phyloP scores from a whole-genome alignment of 768 basidiomycete species.

The Asterophora lycoperdoides region DNA sequence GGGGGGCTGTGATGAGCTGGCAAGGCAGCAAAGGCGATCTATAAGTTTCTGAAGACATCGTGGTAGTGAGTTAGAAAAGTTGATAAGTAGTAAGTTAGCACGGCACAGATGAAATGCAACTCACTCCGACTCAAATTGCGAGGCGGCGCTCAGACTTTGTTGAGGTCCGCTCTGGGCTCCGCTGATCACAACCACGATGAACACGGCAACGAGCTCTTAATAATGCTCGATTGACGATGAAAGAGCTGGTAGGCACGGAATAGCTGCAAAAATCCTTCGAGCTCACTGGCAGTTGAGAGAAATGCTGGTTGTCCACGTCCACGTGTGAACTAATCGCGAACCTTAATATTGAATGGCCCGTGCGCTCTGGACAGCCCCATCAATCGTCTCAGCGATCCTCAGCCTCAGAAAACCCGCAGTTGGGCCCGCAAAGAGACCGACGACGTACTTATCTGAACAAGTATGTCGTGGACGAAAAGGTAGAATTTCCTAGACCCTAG shows the following conservation, averaged over 20 bases:
- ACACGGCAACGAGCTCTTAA: too few species aligned
- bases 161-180: slow-evolving; percentile 15
- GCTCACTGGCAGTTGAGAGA: background rate
- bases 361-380: slow-evolving; percentile 3
- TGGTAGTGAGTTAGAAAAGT: too few species aligned
- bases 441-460: too few species aligned
- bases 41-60: background rate
- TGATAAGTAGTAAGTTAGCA: too few species aligned
- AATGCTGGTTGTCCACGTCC: slow-evolving; percentile 6
- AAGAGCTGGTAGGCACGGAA: background rate
- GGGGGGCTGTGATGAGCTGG: background rate
- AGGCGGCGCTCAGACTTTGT: slow-evolving; percentile 39
- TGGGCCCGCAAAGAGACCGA: too few species aligned
- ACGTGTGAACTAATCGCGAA: slow-evolving; percentile 22
- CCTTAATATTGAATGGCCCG: slow-evolving; percentile 8
- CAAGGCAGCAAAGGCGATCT: background rate
- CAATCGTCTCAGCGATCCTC: background rate
- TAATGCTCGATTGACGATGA: too few species aligned
- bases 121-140: slow-evolving; percentile 40
- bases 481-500: too few species aligned
- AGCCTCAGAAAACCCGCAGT: background rate
- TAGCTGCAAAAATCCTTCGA: too few species aligned
- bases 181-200: slow-evolving; percentile 1
- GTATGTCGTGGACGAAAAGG: too few species aligned
- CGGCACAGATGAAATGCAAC: background rate